A percentile compares a stretch with the other conserved stretches of the same genome.
Evolutionary conservation across 495 filamentous ascomycete genomes (phyloP).

Genomic region (Arthonia radiata): DNA sequence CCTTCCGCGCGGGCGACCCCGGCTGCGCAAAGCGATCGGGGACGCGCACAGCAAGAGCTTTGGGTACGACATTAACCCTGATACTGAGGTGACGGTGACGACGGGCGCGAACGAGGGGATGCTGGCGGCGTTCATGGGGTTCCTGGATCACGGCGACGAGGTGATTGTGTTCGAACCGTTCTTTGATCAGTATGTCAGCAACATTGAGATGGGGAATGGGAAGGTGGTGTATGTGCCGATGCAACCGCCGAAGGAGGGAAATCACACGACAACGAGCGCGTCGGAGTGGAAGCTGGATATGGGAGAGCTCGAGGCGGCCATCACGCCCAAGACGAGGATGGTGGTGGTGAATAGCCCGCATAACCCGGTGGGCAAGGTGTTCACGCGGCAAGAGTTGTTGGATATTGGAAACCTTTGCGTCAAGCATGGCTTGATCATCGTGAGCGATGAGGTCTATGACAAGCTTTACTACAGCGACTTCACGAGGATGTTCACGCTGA

Average conservation of each 20-base stretch:
- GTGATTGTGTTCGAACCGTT: constrained; percentile 97
- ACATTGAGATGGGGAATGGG: constrained; percentile 93
- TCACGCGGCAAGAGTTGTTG: constrained; percentile 57
- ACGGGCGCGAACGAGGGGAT: constrained; percentile 96
- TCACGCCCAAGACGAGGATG: constrained; percentile 79
- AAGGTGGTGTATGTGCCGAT: constrained; percentile 83
- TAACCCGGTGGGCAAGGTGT: constrained; percentile 93
- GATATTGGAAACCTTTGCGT: constrained; percentile 75
- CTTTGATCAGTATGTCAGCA: constrained; percentile 91
- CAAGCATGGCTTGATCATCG: constrained; percentile 81
- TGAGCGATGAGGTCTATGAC: constrained; percentile 93
- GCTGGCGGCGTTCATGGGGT: constrained; percentile 92
- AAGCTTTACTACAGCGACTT: constrained; percentile 86
- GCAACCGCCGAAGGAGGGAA: constrained; percentile 70
- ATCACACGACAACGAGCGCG: constrained; percentile 51
- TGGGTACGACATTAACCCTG: constrained; percentile 52
- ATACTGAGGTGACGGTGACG: constrained; percentile 81
- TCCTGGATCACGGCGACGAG: constrained; percentile 82
- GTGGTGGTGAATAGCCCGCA: constrained; percentile 70
- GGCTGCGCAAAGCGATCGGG: constrained; percentile 74
- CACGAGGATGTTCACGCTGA: constrained; percentile 71
- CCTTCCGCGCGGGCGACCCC: constrained; percentile 74
- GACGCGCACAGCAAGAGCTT: constrained; percentile 75
- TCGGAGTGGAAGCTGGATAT: constrained; percentile 77
- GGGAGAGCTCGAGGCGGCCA: constrained; percentile 53